Base-by-base conservation (phyloP, 2,329 filamentous ascomycete species). In the Arachnomyces sp. region DNA sequence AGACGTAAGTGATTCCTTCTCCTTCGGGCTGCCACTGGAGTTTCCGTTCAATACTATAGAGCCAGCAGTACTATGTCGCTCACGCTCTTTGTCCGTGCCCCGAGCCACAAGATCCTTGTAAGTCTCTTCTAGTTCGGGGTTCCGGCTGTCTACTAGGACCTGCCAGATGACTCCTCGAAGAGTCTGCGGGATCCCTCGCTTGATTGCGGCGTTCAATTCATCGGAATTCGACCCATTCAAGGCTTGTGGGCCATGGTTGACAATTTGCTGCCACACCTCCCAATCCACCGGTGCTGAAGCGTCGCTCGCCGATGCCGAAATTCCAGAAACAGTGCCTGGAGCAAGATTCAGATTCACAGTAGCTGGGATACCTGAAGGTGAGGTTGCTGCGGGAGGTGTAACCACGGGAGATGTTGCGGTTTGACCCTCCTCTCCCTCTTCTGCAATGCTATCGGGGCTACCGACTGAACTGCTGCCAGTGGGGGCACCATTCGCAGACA, bases 151-250 rank as follows among this genome's bases (percentile, higher is more conserved):
- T 3, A 92, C 88, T 46, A 98, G 69, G 6, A 96, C 90, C 64
- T 98, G 92, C 92, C 92, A 98, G 37, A 98, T 89, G 2, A 98
- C 92, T n/a, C 92, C 93, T 43, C 92, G 81, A 46, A 98, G 94
- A 2, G 89, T 90, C 50, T 82, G 88, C 1, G 92, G 92, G 42
- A 98, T 98, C 25, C 92, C 92, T 30, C 82, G 84, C 36, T 90
- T 85, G 52, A 98, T 95, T 15, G 92, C 89, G 49, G 76, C 79
- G 57, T 90, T 94, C 42, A 98, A 69, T 59, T 95, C 89, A 53
- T 93, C 86, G 0, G 90, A 75, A 55, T 88, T 94, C 3, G 87
- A 88, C 44, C 86, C 79, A 8, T 86, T 84, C 36, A 96, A 84
- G 7, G 87, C 90, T 18, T 86, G 79, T 12, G 89, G 88, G 0